These are phyloP conservation scores for Eucalyptus dawsonii DNA, from an alignment of 345 rosid species.

Conservation along the genomic window DNA sequence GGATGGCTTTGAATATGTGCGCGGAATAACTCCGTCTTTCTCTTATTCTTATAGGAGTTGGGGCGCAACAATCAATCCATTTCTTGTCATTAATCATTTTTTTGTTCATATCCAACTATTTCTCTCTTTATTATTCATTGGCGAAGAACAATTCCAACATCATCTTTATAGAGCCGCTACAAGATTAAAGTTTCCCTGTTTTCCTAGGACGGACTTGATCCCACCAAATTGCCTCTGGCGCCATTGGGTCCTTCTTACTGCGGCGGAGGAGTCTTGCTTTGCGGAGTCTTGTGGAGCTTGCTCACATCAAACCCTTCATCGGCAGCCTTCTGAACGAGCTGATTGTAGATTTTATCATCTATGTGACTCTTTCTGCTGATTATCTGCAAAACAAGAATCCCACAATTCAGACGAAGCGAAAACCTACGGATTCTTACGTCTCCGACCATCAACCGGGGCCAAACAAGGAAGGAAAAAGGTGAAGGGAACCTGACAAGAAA, in stretches of 20 bases:
- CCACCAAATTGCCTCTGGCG: not conserved
- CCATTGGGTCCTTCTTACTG: no score
- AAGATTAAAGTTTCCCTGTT: not conserved
- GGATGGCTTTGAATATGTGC: no score
- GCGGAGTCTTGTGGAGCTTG: not conserved
- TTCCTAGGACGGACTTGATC: not conserved
- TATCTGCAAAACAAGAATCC: not conserved
- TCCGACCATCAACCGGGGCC: not conserved
- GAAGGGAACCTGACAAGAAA: not conserved
- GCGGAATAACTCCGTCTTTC: no score
- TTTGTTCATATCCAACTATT: no score
- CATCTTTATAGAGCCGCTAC: not conserved
- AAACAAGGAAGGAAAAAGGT: not conserved
- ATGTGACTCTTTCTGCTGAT: not conserved
- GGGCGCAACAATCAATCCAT: no score
- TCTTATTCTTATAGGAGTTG: no score
- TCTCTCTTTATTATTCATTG: no score
- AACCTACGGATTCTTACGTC: not conserved
- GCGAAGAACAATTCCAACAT: not conserved
- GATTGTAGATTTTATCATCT: not conserved
- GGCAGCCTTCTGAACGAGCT: not conserved
- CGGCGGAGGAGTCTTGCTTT: not conserved
- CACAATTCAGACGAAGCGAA: not conserved
- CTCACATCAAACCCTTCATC: not conserved
- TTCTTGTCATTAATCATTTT: no score